Base-by-base conservation (phyloP, 495 filamentous ascomycete species). In the Aspergillus nanangensis region DNA sequence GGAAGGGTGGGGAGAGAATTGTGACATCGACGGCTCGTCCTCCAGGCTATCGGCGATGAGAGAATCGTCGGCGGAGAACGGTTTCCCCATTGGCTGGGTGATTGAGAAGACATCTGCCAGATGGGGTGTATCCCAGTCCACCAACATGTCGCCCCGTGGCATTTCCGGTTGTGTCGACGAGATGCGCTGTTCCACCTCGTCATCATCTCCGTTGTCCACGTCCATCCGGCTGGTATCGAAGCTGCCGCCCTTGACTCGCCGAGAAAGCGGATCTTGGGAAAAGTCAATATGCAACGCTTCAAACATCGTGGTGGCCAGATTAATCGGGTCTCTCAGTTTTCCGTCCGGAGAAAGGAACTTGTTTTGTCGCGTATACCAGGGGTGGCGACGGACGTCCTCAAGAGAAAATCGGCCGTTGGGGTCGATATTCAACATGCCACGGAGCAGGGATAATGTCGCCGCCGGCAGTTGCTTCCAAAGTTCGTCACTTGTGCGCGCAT, bases 271-370 rank as follows among this genome's bases (percentile, higher is more conserved):
- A 44, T 82, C 71, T 43, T 85, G 80, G 41, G 69, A 82, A 63
- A 97, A 91, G 61, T 96, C 87, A 62, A 99, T 95, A 44, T 81
- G 86, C n/a, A 99, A 81, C 27, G 77, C 83, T 55, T 94, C 87
- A 45, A 99, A 86, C 86, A 99, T 94, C 52, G 86, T 80, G 0
- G 93, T 95, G 21, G 93, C 93, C 15, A 97, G 72, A 19, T 80
- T 79, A 48, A 97, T 68, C 1, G 87, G 84, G 51, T 96, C 89
- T 17, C 78, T 75, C n/a, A 90, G 76, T 47, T 76, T 80, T 54
- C 92, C 92, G 38, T 92, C 81, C 0, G 74, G 49, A 0, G 77
- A 79, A 5, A 97, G 76, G 56, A 86, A 83, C 29, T 76, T 79
- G 59, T 97, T 97, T 25, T 71, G 76, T 39, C 89, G 80, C 2